Conservation (phyloP, 2,329 filamentous ascomycete genomes). For the Pestalotiopsis sp. region DNA sequence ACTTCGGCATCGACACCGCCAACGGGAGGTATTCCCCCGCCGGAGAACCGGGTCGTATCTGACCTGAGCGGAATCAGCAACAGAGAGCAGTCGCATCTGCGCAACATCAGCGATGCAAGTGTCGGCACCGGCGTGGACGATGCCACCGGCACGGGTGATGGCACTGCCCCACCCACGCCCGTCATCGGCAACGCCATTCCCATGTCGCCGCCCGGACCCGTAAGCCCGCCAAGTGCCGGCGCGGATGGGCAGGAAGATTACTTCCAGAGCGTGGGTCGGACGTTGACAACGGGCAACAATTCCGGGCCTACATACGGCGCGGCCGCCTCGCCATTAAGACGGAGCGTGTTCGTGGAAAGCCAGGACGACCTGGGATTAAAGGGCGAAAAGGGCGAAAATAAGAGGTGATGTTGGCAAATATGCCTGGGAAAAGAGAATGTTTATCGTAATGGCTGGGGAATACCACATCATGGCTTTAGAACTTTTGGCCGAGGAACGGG, state of each 20-base stretch:
- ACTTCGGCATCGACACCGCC: constrained; percentile 10
- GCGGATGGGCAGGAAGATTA: constrained; percentile 22
- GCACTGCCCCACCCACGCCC: constrained; percentile 12
- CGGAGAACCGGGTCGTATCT: constrained; percentile 39
- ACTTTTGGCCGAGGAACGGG: not conserved
- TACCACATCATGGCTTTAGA: constrained; percentile 3
- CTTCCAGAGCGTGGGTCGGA: constrained; percentile 27
- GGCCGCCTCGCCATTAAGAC: constrained; percentile 26
- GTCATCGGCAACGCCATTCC: not conserved
- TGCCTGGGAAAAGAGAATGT: not conserved
- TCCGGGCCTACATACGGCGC: not conserved
- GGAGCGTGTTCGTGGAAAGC: constrained; percentile 45
- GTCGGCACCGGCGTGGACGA: constrained; percentile 34
- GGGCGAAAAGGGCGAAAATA: not conserved
- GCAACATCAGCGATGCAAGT: constrained; percentile 44
- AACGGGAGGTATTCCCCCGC: not conserved
- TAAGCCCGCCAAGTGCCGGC: constrained; percentile 30
- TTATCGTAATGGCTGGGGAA: not conserved
- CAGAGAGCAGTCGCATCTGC: constrained; percentile 40
- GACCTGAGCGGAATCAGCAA: constrained; percentile 37
- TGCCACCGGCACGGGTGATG: not conserved
- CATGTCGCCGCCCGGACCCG: constrained; percentile 15
- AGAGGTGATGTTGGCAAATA: not conserved
- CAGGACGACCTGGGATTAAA: constrained; percentile 39
- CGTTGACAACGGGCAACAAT: constrained; percentile 13